Evolutionary conservation across 306 rosid species (phyloP), one percentile per base, ranked within the genome.

Genomic region (Amphicarpaea edgeworthii): DNA sequence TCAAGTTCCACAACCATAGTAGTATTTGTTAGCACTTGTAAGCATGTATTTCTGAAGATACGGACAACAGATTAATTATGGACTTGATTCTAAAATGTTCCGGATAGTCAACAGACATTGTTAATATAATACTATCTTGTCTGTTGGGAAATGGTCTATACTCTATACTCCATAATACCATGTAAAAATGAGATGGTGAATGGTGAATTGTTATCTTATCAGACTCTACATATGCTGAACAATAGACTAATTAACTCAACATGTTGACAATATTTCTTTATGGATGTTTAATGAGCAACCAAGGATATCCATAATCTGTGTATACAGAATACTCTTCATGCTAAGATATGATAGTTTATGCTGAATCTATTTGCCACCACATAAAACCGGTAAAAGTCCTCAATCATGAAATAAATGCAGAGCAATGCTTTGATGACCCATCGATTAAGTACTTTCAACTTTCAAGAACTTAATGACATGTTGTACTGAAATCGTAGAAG

Each of bases 381-480:
- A 43, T 53, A 65, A 62, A 72, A 30, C n/a, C 7, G 53, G 37
- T 54, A 72, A 63, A 70, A 71, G 9, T 6, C 40, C 32, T 57
- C 58, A 9, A 58, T 62, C 49, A 70, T 54, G 61, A 73, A 79
- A 42, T 65, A 67, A 12, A 19, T 28, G 53, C 45, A 32, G 54
- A 63, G 65, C 28, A 45, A 53, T 62, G 55, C 17, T 70, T 61
- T 54, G 73, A 69, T 28, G 63, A 72, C 55, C 64, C 26, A 78
- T 49, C 28, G 0, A 46, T 32, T 45, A 68, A 19, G 42, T 34
- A 58, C n/a, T 26, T 42, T 19, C 32, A 73, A 19, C 15, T 20
- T 53, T 50, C 24, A 50, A 30, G 21, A 34, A 51, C n/a, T 43
- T 70, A 40, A 71, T 20, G 19, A 72, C 5, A 17, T 9, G 26